Conservation (phyloP, 2,329 filamentous ascomycete genomes). For the Pestalotiopsis sp. region DNA sequence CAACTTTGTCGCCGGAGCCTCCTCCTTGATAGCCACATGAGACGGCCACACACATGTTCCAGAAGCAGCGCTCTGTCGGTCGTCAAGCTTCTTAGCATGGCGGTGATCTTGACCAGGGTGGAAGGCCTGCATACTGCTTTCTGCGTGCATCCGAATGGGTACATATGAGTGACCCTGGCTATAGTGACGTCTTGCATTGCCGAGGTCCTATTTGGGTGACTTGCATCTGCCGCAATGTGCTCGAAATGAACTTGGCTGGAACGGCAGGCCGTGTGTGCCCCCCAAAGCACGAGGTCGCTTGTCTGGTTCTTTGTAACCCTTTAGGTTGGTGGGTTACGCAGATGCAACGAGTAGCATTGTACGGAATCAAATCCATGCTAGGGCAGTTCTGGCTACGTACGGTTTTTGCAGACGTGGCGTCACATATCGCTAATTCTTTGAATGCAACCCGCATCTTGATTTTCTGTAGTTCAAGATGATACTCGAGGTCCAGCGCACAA, state of each 20-base stretch:
- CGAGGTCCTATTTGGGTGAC: conserved; percentile 6
- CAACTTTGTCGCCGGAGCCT: background rate
- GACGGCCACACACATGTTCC: background rate
- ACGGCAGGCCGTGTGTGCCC: background rate
- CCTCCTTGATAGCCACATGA: background rate
- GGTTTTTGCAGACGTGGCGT: background rate
- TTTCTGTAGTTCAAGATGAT: background rate
- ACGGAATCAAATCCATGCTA: background rate
- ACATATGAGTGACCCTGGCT: background rate
- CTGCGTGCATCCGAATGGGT: background rate
- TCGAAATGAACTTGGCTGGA: conserved; percentile 2
- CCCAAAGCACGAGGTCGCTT: background rate
- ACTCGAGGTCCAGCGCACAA: background rate
- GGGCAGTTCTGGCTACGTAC: background rate
- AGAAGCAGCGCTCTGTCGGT: background rate
- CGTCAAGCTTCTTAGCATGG: background rate
- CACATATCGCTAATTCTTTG: background rate
- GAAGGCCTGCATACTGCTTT: background rate
- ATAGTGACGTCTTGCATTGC: conserved; percentile 7
- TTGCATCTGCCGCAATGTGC: conserved; percentile 5
- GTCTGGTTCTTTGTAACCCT: background rate
- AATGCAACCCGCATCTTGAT: background rate
- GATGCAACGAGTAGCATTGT: background rate
- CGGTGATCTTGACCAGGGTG: background rate
- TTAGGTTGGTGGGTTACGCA: background rate